Evolutionary conservation across 176 grass and related monocot species (phyloP), one percentile per base, ranked within the genome.

Genomic region (Avena sativa): DNA sequence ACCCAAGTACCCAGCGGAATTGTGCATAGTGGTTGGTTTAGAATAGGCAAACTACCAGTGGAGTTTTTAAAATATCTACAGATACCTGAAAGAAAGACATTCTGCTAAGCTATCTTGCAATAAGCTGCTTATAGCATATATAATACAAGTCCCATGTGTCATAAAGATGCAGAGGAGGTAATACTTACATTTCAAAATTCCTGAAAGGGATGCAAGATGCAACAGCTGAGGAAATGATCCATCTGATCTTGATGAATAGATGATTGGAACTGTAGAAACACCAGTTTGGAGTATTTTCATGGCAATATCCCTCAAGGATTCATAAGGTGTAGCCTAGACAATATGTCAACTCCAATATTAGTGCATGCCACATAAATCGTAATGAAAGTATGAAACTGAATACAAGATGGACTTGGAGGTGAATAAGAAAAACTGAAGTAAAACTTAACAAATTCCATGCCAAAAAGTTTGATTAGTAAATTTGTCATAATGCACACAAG

Each of bases 121-220:
- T 26, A 81, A 30, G 59, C 14, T 65, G 9, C 40, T 63, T 21
- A 36, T 71, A 70, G n/a, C 9, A 76, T 50, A 84, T 8, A 79
- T 13, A 15, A 34, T 76, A 53, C 64, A 76, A 63, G 52, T 34
- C 70, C 2, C 12, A 56, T 13, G 20, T 2, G 26, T 60, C 52
- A 62, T 16, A 68, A 63, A 86, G 63, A 72, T 49, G 77, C 12
- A 80, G 1, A 81, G n/a, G 12, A 17, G 9, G 30, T 80, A 51
- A 3, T 6, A 71, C 92, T 88, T 89, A 99, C 97, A 99, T 93
- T 93, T 99, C 82, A 99, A 88, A 85, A 99, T 93, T 87, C 94
- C 94, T 19, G 97, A 99, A 87, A 99, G 97, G 36, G 97, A 99
- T 65, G 94, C 94, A 78, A 99, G 97, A 86, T 99, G 97, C 87